Base-by-base conservation (phyloP, 306 rosid genomes). In the Casuarina cunninghamiana region DNA sequence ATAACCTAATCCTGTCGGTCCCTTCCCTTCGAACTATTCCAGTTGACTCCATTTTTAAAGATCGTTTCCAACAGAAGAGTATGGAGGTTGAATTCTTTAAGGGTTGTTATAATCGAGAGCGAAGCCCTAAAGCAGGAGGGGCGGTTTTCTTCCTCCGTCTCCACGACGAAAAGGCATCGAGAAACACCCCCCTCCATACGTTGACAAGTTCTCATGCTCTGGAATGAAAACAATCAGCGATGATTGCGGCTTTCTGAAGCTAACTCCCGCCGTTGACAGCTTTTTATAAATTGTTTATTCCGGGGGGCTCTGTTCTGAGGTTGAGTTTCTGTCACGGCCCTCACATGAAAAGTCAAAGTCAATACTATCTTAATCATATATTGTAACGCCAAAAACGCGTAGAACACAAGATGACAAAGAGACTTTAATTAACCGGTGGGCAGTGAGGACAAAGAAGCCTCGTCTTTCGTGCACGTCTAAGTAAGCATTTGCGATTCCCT, bases 391-490 rank as follows among this genome's bases (percentile, higher is more conserved):
- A 69, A 86, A 87, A 86, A 88, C 92, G 97, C 93, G 97, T 88
- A 12, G 42, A 75, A 79, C 66, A 77, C 83, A 85, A 83, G 77
- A 61, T 37, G 87, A 81, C 79, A 74, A 54, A 37, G 60, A 44
- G 61, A 48, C 62, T 75, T 83, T 71, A 61, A 80, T 69, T 46
- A 17, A 19, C 3, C 7, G 63, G 72, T 32, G 49, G 84, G 81
- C 76, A 78, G 58, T 19, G 39, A 71, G 79, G 86, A 84, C 90
- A 82, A 87, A 80, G 81, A 75, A 39, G 76, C 78, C 62, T 84
- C 16, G 90, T 26, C 35, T 87, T 87, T 87, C 91, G 95, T 88
- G 95, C 87, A 90, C 92, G 95, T 60, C 93, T 84, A 83, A 37
- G 5, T 21, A 26, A 50, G 74, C 51, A 53, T 71, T 44, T 4